Conservation (phyloP, 2,329 filamentous ascomycete species). For the Didymella segeticola region DNA sequence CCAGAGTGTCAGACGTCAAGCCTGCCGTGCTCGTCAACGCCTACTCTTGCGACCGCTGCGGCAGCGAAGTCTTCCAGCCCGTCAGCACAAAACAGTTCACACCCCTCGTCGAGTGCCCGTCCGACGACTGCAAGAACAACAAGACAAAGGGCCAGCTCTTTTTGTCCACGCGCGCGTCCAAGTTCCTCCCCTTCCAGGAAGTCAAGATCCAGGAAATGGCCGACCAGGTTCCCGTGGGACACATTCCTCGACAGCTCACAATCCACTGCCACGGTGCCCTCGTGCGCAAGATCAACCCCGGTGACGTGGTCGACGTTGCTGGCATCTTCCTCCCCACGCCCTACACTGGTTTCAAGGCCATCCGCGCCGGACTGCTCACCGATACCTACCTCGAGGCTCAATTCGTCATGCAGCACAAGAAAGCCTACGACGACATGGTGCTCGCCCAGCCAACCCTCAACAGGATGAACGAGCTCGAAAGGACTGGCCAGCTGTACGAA, state of each 20-base stretch:
- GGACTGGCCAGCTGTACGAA: slow-evolving; percentile 92
- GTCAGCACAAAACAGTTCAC: slow-evolving; percentile 89
- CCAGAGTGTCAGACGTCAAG: slow-evolving; percentile 96
- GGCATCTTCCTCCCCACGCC: slow-evolving; percentile 97
- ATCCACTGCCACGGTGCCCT: slow-evolving; percentile 87
- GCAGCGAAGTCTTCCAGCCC: slow-evolving; percentile 97
- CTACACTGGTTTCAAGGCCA: slow-evolving; percentile 98
- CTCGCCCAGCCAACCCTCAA: slow-evolving; percentile 80
- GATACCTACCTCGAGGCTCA: slow-evolving; percentile 98
- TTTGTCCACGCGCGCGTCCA: slow-evolving; percentile 92
- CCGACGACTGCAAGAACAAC: slow-evolving; percentile 86
- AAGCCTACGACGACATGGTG: slow-evolving; percentile 91
- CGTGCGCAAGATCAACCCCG: slow-evolving; percentile 86
- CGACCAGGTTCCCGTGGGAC: slow-evolving; percentile 97
- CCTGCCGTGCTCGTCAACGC: slow-evolving; percentile 97
- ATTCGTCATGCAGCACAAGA: slow-evolving; percentile 93
- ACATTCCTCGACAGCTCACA: slow-evolving; percentile 91
- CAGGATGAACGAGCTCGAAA: slow-evolving; percentile 83
- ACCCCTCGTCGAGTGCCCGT: slow-evolving; percentile 85
- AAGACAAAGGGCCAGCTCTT: slow-evolving; percentile 93
- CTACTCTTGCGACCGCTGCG: slow-evolving; percentile 96
- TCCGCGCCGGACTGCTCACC: slow-evolving; percentile 92
- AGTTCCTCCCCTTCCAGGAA: slow-evolving; percentile 97
- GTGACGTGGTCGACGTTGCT: slow-evolving; percentile 90
- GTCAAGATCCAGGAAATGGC: slow-evolving; percentile 99